Evolutionary conservation across 768 basidiomycete species (phyloP).

Genomic region (Leucogyrophana mollusca): DNA sequence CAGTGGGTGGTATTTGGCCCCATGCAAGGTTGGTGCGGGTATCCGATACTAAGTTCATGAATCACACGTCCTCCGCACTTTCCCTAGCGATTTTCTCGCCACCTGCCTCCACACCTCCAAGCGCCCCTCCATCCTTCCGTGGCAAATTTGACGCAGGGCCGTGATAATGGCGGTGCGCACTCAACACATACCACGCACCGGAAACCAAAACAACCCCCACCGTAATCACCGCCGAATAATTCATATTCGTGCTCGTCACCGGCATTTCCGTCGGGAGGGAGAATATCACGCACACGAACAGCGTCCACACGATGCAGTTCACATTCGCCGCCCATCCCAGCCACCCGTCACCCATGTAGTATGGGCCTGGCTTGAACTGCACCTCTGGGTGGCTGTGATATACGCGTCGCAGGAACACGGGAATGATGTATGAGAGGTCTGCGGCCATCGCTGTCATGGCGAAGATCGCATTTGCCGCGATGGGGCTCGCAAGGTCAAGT

Average conservation of each 20-base stretch:
- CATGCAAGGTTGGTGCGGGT: too few relatives aligned
- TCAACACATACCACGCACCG: conserved; percentile 52
- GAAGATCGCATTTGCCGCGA: conserved; percentile 58
- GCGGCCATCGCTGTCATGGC: conserved; percentile 51
- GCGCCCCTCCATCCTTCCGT: neutral
- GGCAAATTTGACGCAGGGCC: conserved; percentile 57
- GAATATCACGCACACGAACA: conserved; percentile 47
- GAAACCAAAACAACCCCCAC: conserved; percentile 19
- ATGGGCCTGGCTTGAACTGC: conserved; percentile 57
- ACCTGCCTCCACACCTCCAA: neutral
- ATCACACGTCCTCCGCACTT: too few relatives aligned
- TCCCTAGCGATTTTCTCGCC: too few relatives aligned
- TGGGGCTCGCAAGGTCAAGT: conserved; percentile 49
- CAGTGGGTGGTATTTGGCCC: too few relatives aligned
- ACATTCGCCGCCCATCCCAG: conserved; percentile 45
- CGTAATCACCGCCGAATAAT: conserved; percentile 42
- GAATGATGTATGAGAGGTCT: conserved; percentile 58
- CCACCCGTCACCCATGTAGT: conserved; percentile 54
- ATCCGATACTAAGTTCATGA: too few relatives aligned
- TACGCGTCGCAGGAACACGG: conserved; percentile 49
- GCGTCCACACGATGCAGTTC: conserved; percentile 45
- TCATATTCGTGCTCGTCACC: conserved; percentile 48
- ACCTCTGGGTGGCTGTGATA: conserved; percentile 58
- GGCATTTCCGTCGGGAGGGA: conserved; percentile 50
- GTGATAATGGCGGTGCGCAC: conserved; percentile 53